Base-by-base conservation (phyloP, 208 protist genomes). In the Endotrypanum monterogeii region DNA sequence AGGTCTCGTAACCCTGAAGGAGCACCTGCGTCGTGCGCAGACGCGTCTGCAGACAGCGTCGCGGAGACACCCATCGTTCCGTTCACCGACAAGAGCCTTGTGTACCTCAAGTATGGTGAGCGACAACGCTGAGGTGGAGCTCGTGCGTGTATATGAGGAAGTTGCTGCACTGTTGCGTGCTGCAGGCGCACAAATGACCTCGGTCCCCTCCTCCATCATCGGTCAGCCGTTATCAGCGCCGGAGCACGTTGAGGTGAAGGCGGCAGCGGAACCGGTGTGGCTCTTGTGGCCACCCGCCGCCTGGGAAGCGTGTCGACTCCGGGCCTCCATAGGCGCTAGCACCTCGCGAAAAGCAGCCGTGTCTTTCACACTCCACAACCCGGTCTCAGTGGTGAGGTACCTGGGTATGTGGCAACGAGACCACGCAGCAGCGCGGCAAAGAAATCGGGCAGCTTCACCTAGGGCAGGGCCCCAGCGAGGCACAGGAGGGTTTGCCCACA, bases 231-330 rank as follows among this genome's bases (percentile, higher is more conserved):
- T n/a, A 37, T 0, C 28, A 23, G 12, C 7, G 35, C 61, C 6
- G 39, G 37, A 9, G 50, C 25, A 16, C 8, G 23, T 5, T 39
- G 28, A 32, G 14, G 25, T 1, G 41, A n/a, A 8, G 12, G 44
- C 28, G 3, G 20, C 52, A 35, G 16, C 54, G 23, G 35, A 12
- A 25, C 50, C 0, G 18, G 16, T 28, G 41, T 80, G 76, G 76
- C 16, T 46, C 1, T 30, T 80, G 70, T 80, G 76, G 76, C 76
- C 76, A 0, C 76, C 76, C 2, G 70, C 70, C 18, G 50, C 46
- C 9, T 80, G 57, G 70, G 70, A 80, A 37, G 3, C 54, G 1
- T 57, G 52, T 39, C 37, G 7, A 5, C 20, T 71, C 18, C 61
- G 51, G 52, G 50, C 52, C 28, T 54, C 23, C 37, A 46, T 60